These are phyloP conservation scores for Filobasidium floriforme DNA, from an alignment of 768 basidiomycete species.

Conservation along the genomic window DNA sequence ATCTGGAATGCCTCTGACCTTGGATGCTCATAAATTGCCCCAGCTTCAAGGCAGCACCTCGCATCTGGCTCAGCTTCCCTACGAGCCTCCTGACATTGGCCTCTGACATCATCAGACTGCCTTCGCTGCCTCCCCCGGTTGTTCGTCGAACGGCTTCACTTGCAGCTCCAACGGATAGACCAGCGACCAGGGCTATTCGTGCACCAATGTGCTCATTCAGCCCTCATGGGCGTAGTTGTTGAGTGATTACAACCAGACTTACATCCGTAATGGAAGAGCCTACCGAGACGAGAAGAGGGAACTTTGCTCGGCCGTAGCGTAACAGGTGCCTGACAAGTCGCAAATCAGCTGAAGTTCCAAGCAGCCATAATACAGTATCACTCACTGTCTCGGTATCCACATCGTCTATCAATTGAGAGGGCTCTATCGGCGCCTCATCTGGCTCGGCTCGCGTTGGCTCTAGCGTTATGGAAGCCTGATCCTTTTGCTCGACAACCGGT, in stretches of 20 bases:
- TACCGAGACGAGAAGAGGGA: constrained; percentile 78
- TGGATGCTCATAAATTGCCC: constrained; percentile 98
- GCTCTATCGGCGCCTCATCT: not conserved
- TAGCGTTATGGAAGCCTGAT: not conserved
- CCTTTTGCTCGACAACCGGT: no score
- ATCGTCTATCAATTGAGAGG: not conserved
- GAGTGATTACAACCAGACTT: constrained; percentile 25
- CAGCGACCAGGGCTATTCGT: constrained; percentile 72
- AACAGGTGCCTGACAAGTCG: constrained; percentile 27
- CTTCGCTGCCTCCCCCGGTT: constrained; percentile 43
- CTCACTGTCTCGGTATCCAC: not conserved
- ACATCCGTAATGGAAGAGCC: constrained; percentile 93
- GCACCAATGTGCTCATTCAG: not conserved
- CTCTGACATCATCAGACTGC: constrained; percentile 71
- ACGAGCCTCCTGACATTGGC: constrained; percentile 84
- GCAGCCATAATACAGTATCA: not conserved
- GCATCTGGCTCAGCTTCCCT: constrained; percentile 85
- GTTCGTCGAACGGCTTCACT: constrained; percentile 73
- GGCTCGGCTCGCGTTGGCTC: no score
- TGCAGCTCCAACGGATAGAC: constrained; percentile 80
- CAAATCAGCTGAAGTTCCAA: not conserved
- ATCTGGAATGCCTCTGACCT: constrained; percentile 48
- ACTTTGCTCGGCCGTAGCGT: constrained; percentile 62
- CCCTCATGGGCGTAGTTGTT: not conserved
- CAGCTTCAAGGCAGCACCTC: constrained; percentile 90